Percentiles rank a stretch among this genome's conserved stretches.
Evolutionary conservation across 768 basidiomycete genomes (phyloP).

Genomic region (Tricholoma saponaceum): DNA sequence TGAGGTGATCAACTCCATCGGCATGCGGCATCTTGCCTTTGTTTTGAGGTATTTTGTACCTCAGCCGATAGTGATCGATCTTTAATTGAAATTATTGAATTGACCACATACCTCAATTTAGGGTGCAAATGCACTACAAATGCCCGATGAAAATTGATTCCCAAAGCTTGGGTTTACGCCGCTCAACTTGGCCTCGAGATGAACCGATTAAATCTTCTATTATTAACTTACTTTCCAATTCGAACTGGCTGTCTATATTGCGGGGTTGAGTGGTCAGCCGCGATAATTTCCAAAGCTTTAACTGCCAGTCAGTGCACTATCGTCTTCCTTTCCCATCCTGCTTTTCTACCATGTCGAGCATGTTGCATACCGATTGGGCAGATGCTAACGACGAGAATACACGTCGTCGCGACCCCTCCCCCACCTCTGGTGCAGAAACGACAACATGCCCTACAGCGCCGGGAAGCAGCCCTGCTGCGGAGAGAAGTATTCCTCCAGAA

Average conservation of each 20-base stretch:
- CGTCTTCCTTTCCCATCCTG: background rate
- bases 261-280: background rate
- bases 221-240: constrained; percentile 11
- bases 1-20: constrained; percentile 22
- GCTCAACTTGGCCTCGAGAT: background rate
- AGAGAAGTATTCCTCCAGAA: constrained; percentile 11
- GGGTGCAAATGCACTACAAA: constrained; percentile 20
- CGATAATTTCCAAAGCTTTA: background rate
- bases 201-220: constrained; percentile 7
- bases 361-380: constrained; percentile 1
- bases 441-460: constrained; percentile 3
- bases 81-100: constrained; percentile 18
- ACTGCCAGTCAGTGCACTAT: background rate
- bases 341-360: background rate
- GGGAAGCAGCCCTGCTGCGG: constrained; percentile 6
- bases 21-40: too few relatives aligned
- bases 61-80: constrained; percentile 20
- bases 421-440: constrained; percentile 6
- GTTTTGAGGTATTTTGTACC: constrained; percentile 7
- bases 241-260: background rate
- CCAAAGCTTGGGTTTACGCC: constrained; percentile 5
- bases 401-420: constrained; percentile 1
- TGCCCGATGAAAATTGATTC: constrained; percentile 10
- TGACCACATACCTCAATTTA: constrained; percentile 15
- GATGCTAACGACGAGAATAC: constrained; percentile 12